Evolutionary conservation across 1,284 basidiomycete genomes (phyloP).

Genomic region (Sanguinoderma infundibulare): DNA sequence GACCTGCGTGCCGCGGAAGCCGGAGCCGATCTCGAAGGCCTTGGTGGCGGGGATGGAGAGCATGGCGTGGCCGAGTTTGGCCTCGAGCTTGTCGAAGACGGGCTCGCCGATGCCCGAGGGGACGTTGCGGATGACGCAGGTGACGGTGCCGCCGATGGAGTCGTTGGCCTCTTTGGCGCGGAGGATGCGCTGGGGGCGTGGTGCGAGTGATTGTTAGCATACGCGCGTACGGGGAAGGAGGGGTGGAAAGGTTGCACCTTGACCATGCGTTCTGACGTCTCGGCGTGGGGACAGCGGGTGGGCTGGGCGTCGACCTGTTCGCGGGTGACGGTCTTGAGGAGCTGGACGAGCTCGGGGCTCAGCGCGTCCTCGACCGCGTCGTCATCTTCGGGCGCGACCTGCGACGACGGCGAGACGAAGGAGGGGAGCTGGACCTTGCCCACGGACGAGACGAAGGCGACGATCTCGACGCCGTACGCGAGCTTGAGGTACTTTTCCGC

Average conservation of each 20-base stretch:
- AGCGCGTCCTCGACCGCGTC: constrained; percentile 82
- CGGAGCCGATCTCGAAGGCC: constrained; percentile 97
- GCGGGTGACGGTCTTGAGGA: constrained; percentile 84
- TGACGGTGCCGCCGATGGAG: constrained; percentile 97
- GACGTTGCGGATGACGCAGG: constrained; percentile 92
- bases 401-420: constrained; percentile 44
- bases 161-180: constrained; percentile 91
- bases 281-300: constrained; percentile 91
- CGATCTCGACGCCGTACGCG: constrained; percentile 92
- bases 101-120: constrained; percentile 96
- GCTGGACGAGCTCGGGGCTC: constrained; percentile 81
- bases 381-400: constrained; percentile 56
- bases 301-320: constrained; percentile 88
- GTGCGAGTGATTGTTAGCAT: neutral
- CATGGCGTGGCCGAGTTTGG: constrained; percentile 97
- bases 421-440: constrained; percentile 88
- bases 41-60: constrained; percentile 99
- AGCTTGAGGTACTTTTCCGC: constrained; percentile 95
- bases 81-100: constrained; percentile 99
- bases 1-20: constrained; percentile 95
- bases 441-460: constrained; percentile 96
- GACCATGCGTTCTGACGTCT: constrained; percentile 91
- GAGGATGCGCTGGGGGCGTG: constrained; percentile 84
- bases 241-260: constrained; percentile 52
- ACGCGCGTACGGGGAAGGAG: neutral